These are phyloP conservation scores for Typha latifolia DNA, from an alignment of 176 grass and related monocot genomes.

Conservation along the genomic window DNA sequence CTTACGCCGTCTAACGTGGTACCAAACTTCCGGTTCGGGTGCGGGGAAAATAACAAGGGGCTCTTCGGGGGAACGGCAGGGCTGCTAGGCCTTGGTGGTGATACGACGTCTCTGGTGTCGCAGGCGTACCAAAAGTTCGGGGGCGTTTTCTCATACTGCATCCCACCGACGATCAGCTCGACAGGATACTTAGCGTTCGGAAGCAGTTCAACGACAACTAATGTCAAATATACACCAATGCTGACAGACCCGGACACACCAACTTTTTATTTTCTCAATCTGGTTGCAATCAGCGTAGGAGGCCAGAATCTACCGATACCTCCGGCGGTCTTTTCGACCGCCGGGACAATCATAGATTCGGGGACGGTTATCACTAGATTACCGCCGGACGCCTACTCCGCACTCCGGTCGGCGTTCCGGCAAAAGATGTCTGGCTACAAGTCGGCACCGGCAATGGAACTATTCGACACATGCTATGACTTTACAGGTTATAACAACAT, in stretches of 20 bases:
- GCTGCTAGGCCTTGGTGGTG: conserved; percentile 64
- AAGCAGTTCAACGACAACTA: background rate
- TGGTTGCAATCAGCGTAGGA: conserved; percentile 43
- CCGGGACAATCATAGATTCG: conserved; percentile 65
- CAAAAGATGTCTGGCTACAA: conserved; percentile 35
- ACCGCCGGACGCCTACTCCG: conserved; percentile 41
- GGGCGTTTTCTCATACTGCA: conserved; percentile 66
- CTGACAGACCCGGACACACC: conserved; percentile 19
- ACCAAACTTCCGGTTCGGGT: conserved; percentile 44
- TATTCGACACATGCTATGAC: conserved; percentile 48
- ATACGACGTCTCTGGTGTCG: conserved; percentile 37
- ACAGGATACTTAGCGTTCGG: conserved; percentile 66
- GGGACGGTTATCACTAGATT: too few species aligned
- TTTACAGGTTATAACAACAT: conserved; percentile 2
- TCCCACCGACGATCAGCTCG: conserved; percentile 29
- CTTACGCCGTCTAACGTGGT: conserved; percentile 19
- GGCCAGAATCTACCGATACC: conserved; percentile 27
- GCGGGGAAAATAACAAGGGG: conserved; percentile 60
- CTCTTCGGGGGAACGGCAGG: conserved; percentile 55
- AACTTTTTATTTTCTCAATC: conserved; percentile 64
- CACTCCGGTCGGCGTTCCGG: conserved; percentile 41
- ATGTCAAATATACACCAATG: conserved; percentile 54
- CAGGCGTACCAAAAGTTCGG: conserved; percentile 41
- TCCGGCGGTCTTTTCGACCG: conserved; percentile 29
- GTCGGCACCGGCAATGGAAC: conserved; percentile 14